phyloP scores from a whole-genome alignment of 768 basidiomycete species.

The Lentinula lateritia region DNA sequence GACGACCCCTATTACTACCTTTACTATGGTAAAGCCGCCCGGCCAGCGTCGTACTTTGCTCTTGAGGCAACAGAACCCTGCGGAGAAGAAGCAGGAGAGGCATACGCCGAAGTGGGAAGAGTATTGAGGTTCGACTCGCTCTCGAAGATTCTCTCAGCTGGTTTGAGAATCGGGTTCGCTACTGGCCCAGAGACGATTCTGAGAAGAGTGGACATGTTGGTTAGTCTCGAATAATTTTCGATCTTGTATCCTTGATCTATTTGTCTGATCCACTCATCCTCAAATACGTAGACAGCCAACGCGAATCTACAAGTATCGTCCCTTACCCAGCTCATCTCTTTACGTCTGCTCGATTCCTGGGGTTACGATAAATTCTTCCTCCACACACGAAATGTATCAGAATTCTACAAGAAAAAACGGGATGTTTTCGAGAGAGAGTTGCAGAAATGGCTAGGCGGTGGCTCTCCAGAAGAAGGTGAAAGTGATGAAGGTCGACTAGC shows the following conservation, averaged over 20 bases:
- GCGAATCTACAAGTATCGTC: constrained; percentile 65
- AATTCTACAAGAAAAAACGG: constrained; percentile 68
- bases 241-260: background rate
- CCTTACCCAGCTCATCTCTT: constrained; percentile 58
- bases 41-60: constrained; percentile 76
- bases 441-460: constrained; percentile 56
- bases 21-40: constrained; percentile 62
- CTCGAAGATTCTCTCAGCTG: constrained; percentile 75
- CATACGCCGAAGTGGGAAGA: constrained; percentile 51
- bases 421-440: constrained; percentile 76
- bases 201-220: constrained; percentile 65
- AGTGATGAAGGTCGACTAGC: constrained; percentile 41
- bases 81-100: constrained; percentile 12
- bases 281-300: constrained; percentile 46
- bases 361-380: constrained; percentile 68
- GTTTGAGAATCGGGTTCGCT: constrained; percentile 77
- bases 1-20: constrained; percentile 80
- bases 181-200: constrained; percentile 68
- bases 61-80: constrained; percentile 60
- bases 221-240: constrained; percentile 27
- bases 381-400: constrained; percentile 66
- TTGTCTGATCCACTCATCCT: background rate
- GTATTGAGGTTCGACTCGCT: constrained; percentile 89
- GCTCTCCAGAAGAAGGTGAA: background rate
- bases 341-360: constrained; percentile 61